Percentiles rank a stretch among this genome's conserved stretches.
Conservation (phyloP, 2,329 filamentous ascomycete genomes). For the Akanthomyces dipterigenus region DNA sequence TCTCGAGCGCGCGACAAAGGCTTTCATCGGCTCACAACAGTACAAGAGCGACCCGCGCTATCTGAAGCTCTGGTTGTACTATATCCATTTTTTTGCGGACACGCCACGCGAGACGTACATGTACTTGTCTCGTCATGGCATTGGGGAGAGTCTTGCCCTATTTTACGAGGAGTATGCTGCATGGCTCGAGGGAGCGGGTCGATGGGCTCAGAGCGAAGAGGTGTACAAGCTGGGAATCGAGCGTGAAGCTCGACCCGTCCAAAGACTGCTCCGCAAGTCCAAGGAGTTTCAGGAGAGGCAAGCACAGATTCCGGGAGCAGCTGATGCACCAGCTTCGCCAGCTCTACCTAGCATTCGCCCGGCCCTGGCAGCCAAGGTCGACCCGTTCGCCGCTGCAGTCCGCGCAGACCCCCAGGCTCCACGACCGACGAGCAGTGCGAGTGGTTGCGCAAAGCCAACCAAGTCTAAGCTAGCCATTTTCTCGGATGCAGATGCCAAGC, state of each 20-base stretch:
- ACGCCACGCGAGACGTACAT: slow-evolving; percentile 88
- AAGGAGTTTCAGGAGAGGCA: slow-evolving; percentile 79
- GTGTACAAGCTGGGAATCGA: slow-evolving; percentile 88
- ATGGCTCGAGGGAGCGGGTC: slow-evolving; percentile 77
- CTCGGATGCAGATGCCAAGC: slow-evolving; percentile 63
- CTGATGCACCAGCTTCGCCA: slow-evolving; percentile 71
- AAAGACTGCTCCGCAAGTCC: slow-evolving; percentile 81
- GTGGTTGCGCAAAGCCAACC: slow-evolving; percentile 53
- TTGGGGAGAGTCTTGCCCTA: slow-evolving; percentile 79
- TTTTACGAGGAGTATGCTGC: slow-evolving; percentile 97
- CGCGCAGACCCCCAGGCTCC: slow-evolving; percentile 61
- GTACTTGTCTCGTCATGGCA: slow-evolving; percentile 79
- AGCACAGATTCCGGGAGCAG: slow-evolving; percentile 56
- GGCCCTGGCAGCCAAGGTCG: slow-evolving; percentile 75
- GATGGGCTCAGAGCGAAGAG: slow-evolving; percentile 89
- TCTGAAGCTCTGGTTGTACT: slow-evolving; percentile 87
- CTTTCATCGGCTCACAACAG: slow-evolving; percentile 75
- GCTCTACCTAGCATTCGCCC: slow-evolving; percentile 78
- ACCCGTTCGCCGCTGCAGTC: slow-evolving; percentile 65
- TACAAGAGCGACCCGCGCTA: slow-evolving; percentile 97
- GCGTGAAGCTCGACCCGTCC: slow-evolving; percentile 73
- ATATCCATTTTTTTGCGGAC: slow-evolving; percentile 88
- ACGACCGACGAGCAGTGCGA: slow-evolving; percentile 40
- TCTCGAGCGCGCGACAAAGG: slow-evolving; percentile 86
- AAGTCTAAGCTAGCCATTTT: slow-evolving; percentile 88